These are phyloP conservation scores for Triticum urartu DNA, from an alignment of 176 grass and related monocot species.

Conservation along the genomic window DNA sequence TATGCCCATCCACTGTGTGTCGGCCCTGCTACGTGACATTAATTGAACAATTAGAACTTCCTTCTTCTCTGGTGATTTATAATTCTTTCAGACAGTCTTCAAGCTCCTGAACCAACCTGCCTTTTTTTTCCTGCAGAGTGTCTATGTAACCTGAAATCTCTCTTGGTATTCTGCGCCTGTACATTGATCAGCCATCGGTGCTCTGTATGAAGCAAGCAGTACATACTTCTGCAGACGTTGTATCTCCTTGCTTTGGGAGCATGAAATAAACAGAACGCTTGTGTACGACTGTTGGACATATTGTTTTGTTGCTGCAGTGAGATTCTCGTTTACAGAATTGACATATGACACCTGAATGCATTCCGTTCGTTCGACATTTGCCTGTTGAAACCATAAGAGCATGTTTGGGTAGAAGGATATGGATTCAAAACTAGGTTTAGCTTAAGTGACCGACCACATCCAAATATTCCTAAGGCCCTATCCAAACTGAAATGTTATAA, in stretches of 20 bases:
- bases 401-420: neutral
- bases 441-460: neutral
- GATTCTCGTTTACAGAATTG: too few relatives aligned
- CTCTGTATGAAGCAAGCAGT: neutral
- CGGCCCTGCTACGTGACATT: neutral
- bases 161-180: neutral
- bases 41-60: neutral
- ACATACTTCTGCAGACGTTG: neutral
- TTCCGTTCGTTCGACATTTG: neutral
- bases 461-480: neutral
- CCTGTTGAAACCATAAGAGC: neutral
- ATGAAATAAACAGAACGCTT: slow-evolving; percentile 9
- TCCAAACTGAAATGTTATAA: neutral
- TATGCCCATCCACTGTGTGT: neutral
- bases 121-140: slow-evolving; percentile 3
- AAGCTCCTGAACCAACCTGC: neutral
- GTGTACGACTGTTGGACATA: neutral
- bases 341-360: too few relatives aligned
- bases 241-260: neutral
- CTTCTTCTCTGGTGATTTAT: neutral
- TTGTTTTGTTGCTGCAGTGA: neutral
- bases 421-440: neutral
- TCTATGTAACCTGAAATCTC: neutral
- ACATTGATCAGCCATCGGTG: neutral
- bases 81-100: neutral